Evolutionary conservation across 768 basidiomycete genomes (phyloP).

Genomic region (Nidularia pulvinata): DNA sequence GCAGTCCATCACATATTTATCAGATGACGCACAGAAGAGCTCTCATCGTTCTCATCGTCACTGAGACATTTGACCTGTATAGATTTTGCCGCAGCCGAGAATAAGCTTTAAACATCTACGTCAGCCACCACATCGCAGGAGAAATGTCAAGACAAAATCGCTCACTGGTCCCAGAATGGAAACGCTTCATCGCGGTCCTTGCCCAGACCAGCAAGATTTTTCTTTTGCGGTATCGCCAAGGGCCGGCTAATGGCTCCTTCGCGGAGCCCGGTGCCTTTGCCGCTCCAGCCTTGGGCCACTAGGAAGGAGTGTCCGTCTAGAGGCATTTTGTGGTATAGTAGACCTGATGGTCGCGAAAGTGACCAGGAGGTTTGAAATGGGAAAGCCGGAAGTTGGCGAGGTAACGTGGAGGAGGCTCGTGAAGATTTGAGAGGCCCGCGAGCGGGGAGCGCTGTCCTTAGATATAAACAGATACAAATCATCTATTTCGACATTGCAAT

Average conservation of each 20-base stretch:
- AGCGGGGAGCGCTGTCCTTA: too few relatives aligned
- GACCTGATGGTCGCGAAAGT: neutral
- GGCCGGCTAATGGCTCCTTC: constrained; percentile 79
- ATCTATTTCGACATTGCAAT: too few relatives aligned
- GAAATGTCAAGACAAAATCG: constrained; percentile 8
- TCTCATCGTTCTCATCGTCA: constrained; percentile 32
- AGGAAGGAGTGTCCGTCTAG: constrained; percentile 74
- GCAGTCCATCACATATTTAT: constrained; percentile 11
- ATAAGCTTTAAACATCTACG: constrained; percentile 53
- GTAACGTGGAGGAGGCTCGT: too few relatives aligned
- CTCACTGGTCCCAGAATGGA: constrained; percentile 98
- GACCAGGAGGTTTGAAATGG: too few relatives aligned
- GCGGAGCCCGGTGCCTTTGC: constrained; percentile 84
- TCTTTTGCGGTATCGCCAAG: constrained; percentile 80
- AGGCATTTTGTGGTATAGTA: constrained; percentile 41
- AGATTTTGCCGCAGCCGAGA: constrained; percentile 78
- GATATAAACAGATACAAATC: too few relatives aligned
- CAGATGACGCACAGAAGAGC: neutral
- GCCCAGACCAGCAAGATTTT: constrained; percentile 82
- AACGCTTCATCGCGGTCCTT: constrained; percentile 95
- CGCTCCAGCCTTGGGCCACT: constrained; percentile 84
- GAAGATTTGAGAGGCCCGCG: too few relatives aligned
- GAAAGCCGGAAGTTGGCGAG: too few relatives aligned
- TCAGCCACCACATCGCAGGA: neutral
- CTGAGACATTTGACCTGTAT: constrained; percentile 70